phyloP scores from a whole-genome alignment of 371 early-diverging fungal genomes.

The Syncephalastrum contaminatum region DNA sequence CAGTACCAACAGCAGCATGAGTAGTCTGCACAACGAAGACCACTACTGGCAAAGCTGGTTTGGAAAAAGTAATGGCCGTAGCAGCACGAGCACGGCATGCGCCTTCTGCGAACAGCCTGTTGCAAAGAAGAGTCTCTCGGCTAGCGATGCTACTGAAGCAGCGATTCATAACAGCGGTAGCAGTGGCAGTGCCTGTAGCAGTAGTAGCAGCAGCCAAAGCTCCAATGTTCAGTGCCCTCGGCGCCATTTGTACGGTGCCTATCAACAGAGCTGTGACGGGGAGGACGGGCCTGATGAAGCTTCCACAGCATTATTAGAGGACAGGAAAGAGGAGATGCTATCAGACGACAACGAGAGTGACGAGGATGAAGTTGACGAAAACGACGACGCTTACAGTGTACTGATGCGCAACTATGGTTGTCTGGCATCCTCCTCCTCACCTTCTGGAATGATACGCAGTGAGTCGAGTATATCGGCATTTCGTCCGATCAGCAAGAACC shows the following conservation, averaged over 20 bases:
- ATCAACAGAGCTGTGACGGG: no score
- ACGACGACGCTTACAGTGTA: slow-evolving; percentile 8
- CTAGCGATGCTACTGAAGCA: slow-evolving; percentile 8
- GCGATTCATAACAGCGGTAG: slow-evolving; percentile 2
- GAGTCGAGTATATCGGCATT: slow-evolving; percentile 27
- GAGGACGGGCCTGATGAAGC: no score
- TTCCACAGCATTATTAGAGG: no score
- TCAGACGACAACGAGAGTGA: slow-evolving; percentile 15
- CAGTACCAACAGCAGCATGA: slow-evolving; percentile 3
- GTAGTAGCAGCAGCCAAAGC: slow-evolving; percentile 5
- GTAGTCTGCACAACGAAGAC: neutral
- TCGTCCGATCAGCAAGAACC: slow-evolving; percentile 27
- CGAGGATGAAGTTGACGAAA: neutral
- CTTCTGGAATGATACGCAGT: slow-evolving; percentile 9
- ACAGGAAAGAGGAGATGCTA: no score
- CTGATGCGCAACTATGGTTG: no score
- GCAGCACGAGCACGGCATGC: slow-evolving; percentile 3
- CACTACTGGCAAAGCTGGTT: slow-evolving; percentile 15
- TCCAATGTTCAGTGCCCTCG: neutral
- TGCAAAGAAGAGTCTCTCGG: slow-evolving; percentile 9
- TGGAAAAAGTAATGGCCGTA: neutral
- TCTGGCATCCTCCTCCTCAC: no score
- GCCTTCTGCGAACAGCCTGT: slow-evolving; percentile 11
- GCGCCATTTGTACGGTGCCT: no score
- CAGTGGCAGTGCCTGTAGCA: slow-evolving; percentile 7